Base-by-base conservation (phyloP, 1,284 basidiomycete genomes). In the Leucoagaricus sp. region DNA sequence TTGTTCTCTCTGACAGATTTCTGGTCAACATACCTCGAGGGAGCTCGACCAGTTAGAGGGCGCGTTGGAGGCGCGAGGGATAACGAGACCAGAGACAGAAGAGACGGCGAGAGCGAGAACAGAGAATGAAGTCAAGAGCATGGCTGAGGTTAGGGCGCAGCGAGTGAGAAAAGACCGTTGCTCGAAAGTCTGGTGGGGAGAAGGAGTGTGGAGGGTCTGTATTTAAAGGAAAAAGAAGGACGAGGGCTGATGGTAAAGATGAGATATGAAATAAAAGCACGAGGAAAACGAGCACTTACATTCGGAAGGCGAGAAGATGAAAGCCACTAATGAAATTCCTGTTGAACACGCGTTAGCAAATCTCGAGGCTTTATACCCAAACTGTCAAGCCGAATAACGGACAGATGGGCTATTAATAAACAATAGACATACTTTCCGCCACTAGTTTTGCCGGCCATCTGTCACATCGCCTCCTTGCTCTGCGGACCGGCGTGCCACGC, bases 61-160 rank as follows among this genome's bases (percentile, higher is more conserved):
- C 42, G 74, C 59, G 19, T 69, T 64, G 7, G 67, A 29, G 23
- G 25, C 64, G 60, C 83, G 78, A 57, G 81, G 83, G 61, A 84
- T 74, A 60, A 74, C 80, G 59, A 72, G 59, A 23, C 66, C 70
- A 42, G 70, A 69, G 57, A 76, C 78, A 59, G 76, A 73, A 55
- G 77, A 71, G 57, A 72, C 69, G 23, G 76, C 72, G 65, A 85
- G 64, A 64, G 81, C 74, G 65, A 78, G 65, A 65, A 82, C 57
- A 58, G 75, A 68, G 65, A 82, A 65, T 61, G 72, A 67, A 61
- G 72, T 69, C 66, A 82, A 76, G 75, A 83, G 83, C 66, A 54
- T 57, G 61, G 57, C 29, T 55, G 57, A 63, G 53, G 60, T 60
- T 56, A 53, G 58, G 64, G 63, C 12, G 23, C 62, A 58, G 59